Conservation (phyloP, 768 basidiomycete genomes). For the Amylocystis lapponica region DNA sequence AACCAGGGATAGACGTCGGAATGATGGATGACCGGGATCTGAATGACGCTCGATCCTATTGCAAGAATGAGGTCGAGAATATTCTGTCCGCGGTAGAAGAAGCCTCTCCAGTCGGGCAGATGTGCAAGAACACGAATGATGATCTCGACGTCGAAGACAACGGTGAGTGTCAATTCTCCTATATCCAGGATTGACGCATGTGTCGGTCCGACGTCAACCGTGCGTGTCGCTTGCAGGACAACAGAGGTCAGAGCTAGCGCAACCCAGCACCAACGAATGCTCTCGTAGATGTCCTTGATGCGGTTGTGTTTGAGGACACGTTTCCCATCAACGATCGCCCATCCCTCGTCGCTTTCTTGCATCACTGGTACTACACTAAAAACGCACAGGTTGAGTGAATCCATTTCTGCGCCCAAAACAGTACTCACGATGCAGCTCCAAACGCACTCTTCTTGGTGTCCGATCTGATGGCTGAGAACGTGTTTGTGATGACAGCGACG, state of each 20-base stretch:
- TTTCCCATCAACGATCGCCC: slow-evolving; percentile 44
- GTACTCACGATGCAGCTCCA: slow-evolving; percentile 65
- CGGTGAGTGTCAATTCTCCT: slow-evolving; percentile 71
- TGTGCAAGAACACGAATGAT: slow-evolving; percentile 62
- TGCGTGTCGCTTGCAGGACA: slow-evolving; percentile 64
- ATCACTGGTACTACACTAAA: slow-evolving; percentile 23
- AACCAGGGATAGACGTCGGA: slow-evolving; percentile 80
- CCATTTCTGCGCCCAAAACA: no score
- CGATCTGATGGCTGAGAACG: slow-evolving; percentile 80
- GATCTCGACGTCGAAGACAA: slow-evolving; percentile 88
- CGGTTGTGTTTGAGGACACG: slow-evolving; percentile 38
- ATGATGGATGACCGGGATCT: slow-evolving; percentile 70
- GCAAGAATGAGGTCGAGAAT: slow-evolving; percentile 75
- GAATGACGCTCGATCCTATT: slow-evolving; percentile 69
- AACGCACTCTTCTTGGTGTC: slow-evolving; percentile 91
- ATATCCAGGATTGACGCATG: slow-evolving; percentile 50
- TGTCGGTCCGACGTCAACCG: slow-evolving; percentile 39
- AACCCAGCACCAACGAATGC: slow-evolving; percentile 70
- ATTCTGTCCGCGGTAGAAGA: slow-evolving; percentile 58
- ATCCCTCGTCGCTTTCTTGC: slow-evolving; percentile 61
- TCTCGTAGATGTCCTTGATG: slow-evolving; percentile 49
- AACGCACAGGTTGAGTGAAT: no score
- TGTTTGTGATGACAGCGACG: slow-evolving; percentile 93
- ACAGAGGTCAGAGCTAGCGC: slow-evolving; percentile 67
- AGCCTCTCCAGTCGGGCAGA: slow-evolving; percentile 78